Evolutionary conservation across 805 yeast species (phyloP).

Genomic region (Monosporozyma servazzii): DNA sequence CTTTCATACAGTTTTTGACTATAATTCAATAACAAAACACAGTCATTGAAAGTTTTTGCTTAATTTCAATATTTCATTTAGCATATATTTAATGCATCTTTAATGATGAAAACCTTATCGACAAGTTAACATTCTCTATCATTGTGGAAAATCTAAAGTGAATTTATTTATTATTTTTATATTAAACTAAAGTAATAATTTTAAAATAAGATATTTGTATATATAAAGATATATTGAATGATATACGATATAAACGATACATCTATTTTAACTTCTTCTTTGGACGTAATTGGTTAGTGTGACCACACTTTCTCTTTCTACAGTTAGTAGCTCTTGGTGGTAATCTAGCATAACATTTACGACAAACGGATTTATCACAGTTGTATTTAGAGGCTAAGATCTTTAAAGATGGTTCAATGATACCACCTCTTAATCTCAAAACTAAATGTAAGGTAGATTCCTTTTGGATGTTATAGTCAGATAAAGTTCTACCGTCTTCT

Average conservation of each 20-base stretch:
- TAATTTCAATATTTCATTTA: too few relatives aligned
- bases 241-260: conserved; percentile 3
- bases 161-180: too few relatives aligned
- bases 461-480: conserved; percentile 65
- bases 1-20: too few relatives aligned
- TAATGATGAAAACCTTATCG: too few relatives aligned
- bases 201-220: not conserved
- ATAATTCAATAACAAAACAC: too few relatives aligned
- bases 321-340: conserved; percentile 99
- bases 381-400: conserved; percentile 97
- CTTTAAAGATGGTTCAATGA: conserved; percentile 96
- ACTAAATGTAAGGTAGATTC: conserved; percentile 65
- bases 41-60: too few relatives aligned
- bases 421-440: conserved; percentile 64
- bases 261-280: conserved; percentile 89
- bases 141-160: too few relatives aligned
- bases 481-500: conserved; percentile 62
- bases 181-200: not conserved
- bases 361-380: conserved; percentile 97
- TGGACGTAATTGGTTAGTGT: conserved; percentile 98
- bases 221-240: conserved; percentile 1
- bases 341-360: conserved; percentile 98
- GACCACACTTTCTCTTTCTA: conserved; percentile 99
- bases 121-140: too few relatives aligned
- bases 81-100: too few relatives aligned